Percentiles rank a stretch among this genome's conserved stretches.
phyloP scores from a whole-genome alignment of 2,329 filamentous ascomycete genomes.

The Corniculantispora saksenae region DNA sequence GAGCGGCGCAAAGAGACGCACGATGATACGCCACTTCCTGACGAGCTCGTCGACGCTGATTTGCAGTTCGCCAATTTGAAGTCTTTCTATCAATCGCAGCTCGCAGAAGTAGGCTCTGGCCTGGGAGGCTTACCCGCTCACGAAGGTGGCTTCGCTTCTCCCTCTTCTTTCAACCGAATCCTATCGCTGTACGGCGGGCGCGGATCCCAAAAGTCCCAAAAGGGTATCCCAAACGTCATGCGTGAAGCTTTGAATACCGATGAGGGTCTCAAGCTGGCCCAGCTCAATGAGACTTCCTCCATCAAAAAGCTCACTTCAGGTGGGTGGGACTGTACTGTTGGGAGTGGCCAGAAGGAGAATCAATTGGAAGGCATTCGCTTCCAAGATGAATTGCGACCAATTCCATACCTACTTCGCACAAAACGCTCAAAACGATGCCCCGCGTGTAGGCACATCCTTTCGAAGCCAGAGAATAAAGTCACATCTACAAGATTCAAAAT shows the following conservation, averaged over 20 bases:
- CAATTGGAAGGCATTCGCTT: conserved; percentile 63
- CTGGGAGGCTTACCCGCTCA: conserved; percentile 47
- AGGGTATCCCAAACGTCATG: conserved; percentile 71
- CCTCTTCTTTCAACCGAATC: conserved; percentile 79
- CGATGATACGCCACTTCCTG: conserved; percentile 38
- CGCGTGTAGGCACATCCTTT: conserved; percentile 89
- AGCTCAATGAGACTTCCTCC: conserved; percentile 61
- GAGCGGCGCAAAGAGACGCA: conserved; percentile 52
- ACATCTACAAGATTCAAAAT: conserved; percentile 90
- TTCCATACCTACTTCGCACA: conserved; percentile 80
- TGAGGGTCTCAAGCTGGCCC: conserved; percentile 70
- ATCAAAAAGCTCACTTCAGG: conserved; percentile 60
- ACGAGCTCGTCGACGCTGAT: conserved; percentile 59
- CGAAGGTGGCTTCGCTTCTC: conserved; percentile 65
- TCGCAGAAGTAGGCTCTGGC: conserved; percentile 61
- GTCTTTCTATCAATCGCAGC: conserved; percentile 79
- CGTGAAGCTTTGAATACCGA: conserved; percentile 70
- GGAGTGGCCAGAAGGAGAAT: conserved; percentile 47
- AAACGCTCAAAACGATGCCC: conserved; percentile 94
- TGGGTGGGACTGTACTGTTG: conserved; percentile 65
- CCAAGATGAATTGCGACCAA: conserved; percentile 73
- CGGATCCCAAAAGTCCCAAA: conserved; percentile 63
- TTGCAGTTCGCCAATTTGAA: conserved; percentile 74
- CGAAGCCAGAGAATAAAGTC: conserved; percentile 90
- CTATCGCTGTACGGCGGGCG: conserved; percentile 84